Evolutionary conservation across 2,329 filamentous ascomycete genomes (phyloP).

Genomic region (Pyrenophora tritici-repentis): DNA sequence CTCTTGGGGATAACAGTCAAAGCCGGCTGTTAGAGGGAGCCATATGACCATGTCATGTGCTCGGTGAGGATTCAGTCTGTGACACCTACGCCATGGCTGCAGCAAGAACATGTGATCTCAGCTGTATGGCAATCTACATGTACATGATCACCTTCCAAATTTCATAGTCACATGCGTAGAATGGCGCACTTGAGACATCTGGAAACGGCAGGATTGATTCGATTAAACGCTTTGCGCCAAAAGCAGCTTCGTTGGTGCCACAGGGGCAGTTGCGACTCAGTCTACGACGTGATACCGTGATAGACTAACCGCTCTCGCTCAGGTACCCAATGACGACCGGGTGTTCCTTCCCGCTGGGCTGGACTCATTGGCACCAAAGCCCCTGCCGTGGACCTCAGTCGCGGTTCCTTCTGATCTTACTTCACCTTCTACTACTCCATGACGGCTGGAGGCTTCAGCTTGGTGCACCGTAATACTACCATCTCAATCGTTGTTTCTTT

Average conservation of each 20-base stretch:
- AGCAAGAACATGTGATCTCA: neutral
- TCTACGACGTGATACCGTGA: neutral
- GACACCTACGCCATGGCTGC: neutral
- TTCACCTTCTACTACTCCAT: neutral
- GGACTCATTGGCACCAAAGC: neutral
- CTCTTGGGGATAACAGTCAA: neutral
- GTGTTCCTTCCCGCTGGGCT: conserved; percentile 2
- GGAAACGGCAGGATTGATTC: neutral
- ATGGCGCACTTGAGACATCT: neutral
- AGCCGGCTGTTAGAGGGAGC: neutral
- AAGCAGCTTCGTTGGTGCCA: neutral
- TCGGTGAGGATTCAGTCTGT: neutral
- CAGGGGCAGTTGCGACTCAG: neutral
- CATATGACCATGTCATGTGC: neutral
- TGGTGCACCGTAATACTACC: neutral
- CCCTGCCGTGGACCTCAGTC: conserved; percentile 1
- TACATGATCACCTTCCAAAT: no score
- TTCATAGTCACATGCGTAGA: neutral
- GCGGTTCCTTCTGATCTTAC: neutral
- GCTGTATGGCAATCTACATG: neutral
- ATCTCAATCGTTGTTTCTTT: neutral
- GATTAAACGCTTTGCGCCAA: neutral
- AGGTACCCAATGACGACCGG: neutral
- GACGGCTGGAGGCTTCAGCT: neutral
- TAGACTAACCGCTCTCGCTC: conserved; percentile 2